Percentiles rank a stretch among this genome's conserved stretches.
These are phyloP conservation scores for Penicillium olsonii DNA, from an alignment of 2,329 filamentous ascomycete genomes.

Conservation along the genomic window DNA sequence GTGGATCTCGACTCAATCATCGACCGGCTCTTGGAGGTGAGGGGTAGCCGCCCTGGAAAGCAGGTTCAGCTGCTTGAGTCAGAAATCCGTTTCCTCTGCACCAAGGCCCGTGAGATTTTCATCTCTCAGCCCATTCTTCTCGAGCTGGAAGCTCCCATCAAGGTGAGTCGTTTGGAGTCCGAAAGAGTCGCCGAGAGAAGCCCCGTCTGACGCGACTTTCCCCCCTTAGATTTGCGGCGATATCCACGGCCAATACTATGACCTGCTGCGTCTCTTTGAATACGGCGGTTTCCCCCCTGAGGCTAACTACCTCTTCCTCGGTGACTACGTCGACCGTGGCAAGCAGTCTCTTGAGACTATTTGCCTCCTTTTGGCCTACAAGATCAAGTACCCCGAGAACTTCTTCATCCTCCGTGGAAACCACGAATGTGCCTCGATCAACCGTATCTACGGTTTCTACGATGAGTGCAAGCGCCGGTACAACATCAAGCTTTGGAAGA, in stretches of 20 bases:
- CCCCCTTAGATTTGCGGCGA: constrained; percentile 91
- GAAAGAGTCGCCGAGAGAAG: neutral
- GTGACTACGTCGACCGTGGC: constrained; percentile 97
- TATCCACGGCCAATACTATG: constrained; percentile 99
- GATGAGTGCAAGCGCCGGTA: constrained; percentile 99
- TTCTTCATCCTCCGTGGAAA: constrained; percentile 99
- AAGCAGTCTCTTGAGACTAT: constrained; percentile 99
- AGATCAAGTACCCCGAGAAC: constrained; percentile 99
- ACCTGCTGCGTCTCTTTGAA: constrained; percentile 94
- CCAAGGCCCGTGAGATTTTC: constrained; percentile 98
- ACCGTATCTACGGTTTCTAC: constrained; percentile 99
- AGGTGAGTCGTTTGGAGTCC: constrained; percentile 60
- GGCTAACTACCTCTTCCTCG: constrained; percentile 99
- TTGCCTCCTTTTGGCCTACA: constrained; percentile 93
- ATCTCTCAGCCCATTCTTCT: constrained; percentile 98
- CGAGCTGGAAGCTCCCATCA: constrained; percentile 97
- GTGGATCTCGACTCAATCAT: constrained; percentile 99
- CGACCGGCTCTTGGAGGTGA: constrained; percentile 94
- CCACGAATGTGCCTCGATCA: constrained; percentile 98
- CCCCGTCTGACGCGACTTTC: constrained; percentile 16
- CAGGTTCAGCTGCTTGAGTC: constrained; percentile 96
- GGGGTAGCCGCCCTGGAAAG: constrained; percentile 96
- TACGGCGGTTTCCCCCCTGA: constrained; percentile 98
- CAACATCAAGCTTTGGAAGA: constrained; percentile 99
- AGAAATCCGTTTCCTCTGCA: constrained; percentile 96